Base-by-base conservation (phyloP, 2,329 filamentous ascomycete species). In the Penicillium paneum region DNA sequence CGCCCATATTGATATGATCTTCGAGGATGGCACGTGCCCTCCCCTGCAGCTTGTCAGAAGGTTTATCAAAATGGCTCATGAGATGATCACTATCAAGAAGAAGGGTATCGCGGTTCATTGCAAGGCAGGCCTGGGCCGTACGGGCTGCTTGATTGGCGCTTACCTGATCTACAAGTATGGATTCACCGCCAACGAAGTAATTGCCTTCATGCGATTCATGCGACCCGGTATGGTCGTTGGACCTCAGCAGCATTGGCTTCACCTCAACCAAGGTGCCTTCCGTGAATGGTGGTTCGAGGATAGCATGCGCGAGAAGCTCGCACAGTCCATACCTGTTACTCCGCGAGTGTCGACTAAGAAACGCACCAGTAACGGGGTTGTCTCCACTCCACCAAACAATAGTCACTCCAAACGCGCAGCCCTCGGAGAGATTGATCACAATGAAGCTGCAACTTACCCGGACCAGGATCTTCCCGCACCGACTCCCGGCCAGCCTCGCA, bases 161-260 rank as follows among this genome's bases (percentile, higher is more conserved):
- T 99, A 99, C 70, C 82, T 99, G 57, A 97, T 99, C 70, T 99
- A 99, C 79, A 86, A 92, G 62, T 89, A 97, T 73, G 94, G 91
- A 54, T 99, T 97, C 75, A 97, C 93, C 6, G 94, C 94, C 61
- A 96, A 97, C 69, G 93, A 97, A 76, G 85, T 96, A 67, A 97
- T 97, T 71, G 89, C 92, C 3, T 99, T 92, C 74, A 97, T 99
- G 93, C 87, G 93, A 57, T 99, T 99, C 77, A 97, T 97, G 93
- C 84, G 93, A 55, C 94, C 94, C 0, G 94, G 94, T 49, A 99
- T 99, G 94, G 94, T 99, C 7, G 94, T 99, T 49, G 94, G 94
- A 0, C 94, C 94, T 36, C 94, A 99, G 71, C 94, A 99, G 76
- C 94, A 99, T 76, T 99, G 94, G 94, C 83, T 99, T 51, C 94